Conservation (phyloP, 139 green algal species). For the Prasinococcaceae sp. region DNA sequence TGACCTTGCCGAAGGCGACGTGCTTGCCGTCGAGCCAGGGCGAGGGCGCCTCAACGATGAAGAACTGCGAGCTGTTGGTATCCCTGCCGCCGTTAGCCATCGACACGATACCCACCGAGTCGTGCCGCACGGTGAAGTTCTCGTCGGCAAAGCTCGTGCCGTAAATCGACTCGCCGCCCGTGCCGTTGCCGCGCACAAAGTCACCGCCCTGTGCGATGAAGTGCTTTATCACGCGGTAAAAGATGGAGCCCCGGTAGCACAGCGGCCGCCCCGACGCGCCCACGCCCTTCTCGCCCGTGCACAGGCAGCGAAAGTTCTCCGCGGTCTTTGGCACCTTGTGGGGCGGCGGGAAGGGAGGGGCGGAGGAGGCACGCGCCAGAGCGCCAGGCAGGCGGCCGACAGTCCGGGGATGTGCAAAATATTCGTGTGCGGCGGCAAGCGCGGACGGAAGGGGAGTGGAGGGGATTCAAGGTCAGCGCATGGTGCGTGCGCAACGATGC, state of each 20-base stretch:
- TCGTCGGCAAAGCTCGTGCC: constrained; percentile 35
- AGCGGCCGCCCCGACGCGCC: no score
- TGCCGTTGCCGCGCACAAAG: constrained; percentile 10
- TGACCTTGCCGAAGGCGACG: constrained; percentile 86
- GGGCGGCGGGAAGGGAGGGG: no score
- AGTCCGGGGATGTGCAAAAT: no score
- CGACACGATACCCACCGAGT: constrained; percentile 8
- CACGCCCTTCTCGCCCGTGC: constrained; percentile 41
- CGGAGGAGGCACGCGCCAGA: no score
- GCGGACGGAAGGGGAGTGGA: no score
- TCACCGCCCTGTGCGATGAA: constrained; percentile 3
- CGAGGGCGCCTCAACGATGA: constrained; percentile 37
- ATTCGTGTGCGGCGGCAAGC: no score
- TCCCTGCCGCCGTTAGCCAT: constrained; percentile 12
- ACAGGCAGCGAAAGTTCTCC: constrained; percentile 40
- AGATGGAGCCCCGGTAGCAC: neutral
- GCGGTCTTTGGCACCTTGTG: constrained; percentile 34
- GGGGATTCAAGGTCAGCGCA: no score
- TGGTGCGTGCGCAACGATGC: no score
- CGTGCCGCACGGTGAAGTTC: constrained; percentile 45
- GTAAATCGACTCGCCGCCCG: constrained; percentile 29
- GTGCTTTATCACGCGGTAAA: neutral
- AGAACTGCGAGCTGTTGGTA: constrained; percentile 70
- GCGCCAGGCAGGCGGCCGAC: no score
- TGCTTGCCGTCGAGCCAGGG: constrained; percentile 67